Evolutionary conservation across 164 flowering plant species (phyloP).

Genomic region (Malania oleifera): DNA sequence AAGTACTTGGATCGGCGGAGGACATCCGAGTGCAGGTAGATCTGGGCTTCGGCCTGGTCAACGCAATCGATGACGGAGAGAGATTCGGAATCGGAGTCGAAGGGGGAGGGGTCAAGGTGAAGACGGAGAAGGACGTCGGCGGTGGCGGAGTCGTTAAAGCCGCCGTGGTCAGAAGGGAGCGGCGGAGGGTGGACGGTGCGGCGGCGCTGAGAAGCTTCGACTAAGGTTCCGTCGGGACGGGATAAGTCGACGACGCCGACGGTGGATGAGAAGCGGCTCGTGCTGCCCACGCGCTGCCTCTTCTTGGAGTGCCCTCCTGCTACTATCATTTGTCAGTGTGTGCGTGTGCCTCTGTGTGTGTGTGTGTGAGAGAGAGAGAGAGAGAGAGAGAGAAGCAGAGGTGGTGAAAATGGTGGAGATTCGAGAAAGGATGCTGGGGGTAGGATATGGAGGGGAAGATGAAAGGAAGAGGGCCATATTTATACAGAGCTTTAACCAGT

Average conservation of each 20-base stretch:
- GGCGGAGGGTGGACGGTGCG: constrained; percentile 11
- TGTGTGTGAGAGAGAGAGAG: no score
- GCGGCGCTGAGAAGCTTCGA: constrained; percentile 18
- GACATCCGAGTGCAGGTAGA: constrained; percentile 61
- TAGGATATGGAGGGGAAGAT: no score
- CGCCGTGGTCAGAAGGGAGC: constrained; percentile 22
- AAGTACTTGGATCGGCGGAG: constrained; percentile 64
- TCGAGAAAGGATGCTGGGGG: no score
- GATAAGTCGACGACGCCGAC: constrained; percentile 16
- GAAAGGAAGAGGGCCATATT: no score
- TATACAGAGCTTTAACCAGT: no score
- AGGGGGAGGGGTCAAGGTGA: constrained; percentile 27
- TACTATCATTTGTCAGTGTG: no score
- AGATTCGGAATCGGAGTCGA: constrained; percentile 10
- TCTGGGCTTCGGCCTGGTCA: constrained; percentile 21
- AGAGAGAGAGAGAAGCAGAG: no score
- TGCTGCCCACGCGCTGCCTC: constrained; percentile 36
- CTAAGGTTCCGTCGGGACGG: constrained; percentile 17
- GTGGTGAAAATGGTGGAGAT: no score
- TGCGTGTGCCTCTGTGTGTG: no score
- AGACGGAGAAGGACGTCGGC: constrained; percentile 69
- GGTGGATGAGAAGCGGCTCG: constrained; percentile 31
- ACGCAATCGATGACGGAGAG: constrained; percentile 9
- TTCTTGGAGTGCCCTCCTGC: constrained; percentile 24
- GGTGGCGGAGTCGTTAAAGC: constrained; percentile 55